A percentile compares a stretch with the other conserved stretches of the same genome.
Evolutionary conservation across 2,329 filamentous ascomycete species (phyloP).

Genomic region (Septoria linicola): DNA sequence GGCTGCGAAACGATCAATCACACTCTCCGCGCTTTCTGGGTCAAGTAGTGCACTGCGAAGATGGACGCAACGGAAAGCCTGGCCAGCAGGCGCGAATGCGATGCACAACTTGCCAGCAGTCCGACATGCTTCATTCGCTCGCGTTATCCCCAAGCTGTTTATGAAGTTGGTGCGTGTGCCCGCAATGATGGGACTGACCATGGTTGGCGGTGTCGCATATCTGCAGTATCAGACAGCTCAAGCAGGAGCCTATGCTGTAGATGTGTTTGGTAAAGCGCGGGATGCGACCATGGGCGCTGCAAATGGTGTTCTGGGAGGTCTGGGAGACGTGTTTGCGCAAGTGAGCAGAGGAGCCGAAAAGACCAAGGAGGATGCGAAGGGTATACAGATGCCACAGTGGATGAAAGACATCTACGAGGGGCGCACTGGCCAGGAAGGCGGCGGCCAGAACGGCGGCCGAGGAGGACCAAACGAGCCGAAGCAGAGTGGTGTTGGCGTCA

Average conservation of each 20-base stretch:
- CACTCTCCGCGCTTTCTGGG: slow-evolving; percentile 28
- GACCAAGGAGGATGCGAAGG: slow-evolving; percentile 64
- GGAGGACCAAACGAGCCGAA: slow-evolving; percentile 43
- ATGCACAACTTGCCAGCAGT: slow-evolving; percentile 76
- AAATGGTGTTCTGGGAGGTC: slow-evolving; percentile 66
- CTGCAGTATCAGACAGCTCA: slow-evolving; percentile 91
- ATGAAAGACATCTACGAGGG: slow-evolving; percentile 62
- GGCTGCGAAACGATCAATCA: slow-evolving; percentile 29
- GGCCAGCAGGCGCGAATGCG: slow-evolving; percentile 72
- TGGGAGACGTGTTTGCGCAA: slow-evolving; percentile 73
- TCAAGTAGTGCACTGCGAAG: slow-evolving; percentile 22
- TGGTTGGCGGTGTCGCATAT: slow-evolving; percentile 84
- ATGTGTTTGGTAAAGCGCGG: slow-evolving; percentile 69
- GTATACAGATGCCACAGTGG: slow-evolving; percentile 66
- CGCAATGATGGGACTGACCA: slow-evolving; percentile 85
- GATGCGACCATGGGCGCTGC: slow-evolving; percentile 71
- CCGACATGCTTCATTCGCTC: slow-evolving; percentile 63
- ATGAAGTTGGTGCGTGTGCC: slow-evolving; percentile 84
- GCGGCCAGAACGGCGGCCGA: slow-evolving; percentile 35
- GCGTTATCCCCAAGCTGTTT: slow-evolving; percentile 78
- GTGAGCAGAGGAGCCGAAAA: slow-evolving; percentile 77
- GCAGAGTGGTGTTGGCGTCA: slow-evolving; percentile 50
- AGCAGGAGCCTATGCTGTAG: slow-evolving; percentile 73
- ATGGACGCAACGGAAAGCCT: slow-evolving; percentile 56
- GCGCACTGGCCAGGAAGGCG: slow-evolving; percentile 33